Evolutionary conservation across 352 stramenopile species (phyloP).

Genomic region (Pythium folliculosum): DNA sequence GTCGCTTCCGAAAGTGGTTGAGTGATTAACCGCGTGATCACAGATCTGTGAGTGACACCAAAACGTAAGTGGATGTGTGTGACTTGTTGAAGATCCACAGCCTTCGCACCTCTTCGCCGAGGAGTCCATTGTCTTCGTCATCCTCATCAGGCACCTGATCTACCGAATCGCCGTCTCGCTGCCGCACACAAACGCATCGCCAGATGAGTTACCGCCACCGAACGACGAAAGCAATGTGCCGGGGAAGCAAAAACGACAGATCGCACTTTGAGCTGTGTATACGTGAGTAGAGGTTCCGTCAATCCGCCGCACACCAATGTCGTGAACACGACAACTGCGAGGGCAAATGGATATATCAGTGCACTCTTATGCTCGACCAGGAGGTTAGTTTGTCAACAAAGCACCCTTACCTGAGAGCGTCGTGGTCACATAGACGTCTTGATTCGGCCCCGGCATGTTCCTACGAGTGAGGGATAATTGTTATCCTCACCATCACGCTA

Average conservation of each 20-base stretch:
- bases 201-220: background rate
- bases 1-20: conserved; percentile 27
- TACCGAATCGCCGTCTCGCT: conserved; percentile 26
- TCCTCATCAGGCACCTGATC: conserved; percentile 23
- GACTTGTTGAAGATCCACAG: background rate
- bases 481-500: background rate
- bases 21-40: conserved; percentile 35
- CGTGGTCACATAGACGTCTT: conserved; percentile 84
- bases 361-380: background rate
- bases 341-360: background rate
- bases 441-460: conserved; percentile 94
- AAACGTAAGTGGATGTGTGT: conserved; percentile 13
- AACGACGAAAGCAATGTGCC: background rate
- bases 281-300: conserved; percentile 88
- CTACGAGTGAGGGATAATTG: conserved; percentile 24
- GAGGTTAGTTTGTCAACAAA: background rate
- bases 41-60: conserved; percentile 29
- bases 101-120: conserved; percentile 35
- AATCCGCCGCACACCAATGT: conserved; percentile 94
- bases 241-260: background rate
- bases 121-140: conserved; percentile 49
- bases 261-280: conserved; percentile 65
- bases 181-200: background rate
- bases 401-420: conserved; percentile 51
- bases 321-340: conserved; percentile 94